Evolutionary conservation across 495 filamentous ascomycete genomes (phyloP).

Genomic region (Aspergillus panamensis): DNA sequence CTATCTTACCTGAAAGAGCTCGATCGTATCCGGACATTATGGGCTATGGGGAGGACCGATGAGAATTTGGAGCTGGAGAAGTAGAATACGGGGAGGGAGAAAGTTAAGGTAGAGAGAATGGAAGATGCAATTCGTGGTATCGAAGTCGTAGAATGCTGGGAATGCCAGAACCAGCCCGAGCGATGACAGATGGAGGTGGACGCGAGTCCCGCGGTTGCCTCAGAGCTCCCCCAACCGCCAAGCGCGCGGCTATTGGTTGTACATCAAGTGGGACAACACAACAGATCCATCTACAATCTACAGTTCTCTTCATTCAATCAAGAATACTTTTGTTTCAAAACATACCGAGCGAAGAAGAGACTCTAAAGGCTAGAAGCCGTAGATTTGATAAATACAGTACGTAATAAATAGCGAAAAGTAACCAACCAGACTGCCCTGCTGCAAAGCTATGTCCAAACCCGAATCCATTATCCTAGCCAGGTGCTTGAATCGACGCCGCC

Average conservation of each 20-base stretch:
- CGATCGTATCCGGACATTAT: conserved; percentile 92
- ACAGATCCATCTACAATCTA: background rate
- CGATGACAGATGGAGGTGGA: conserved; percentile 31
- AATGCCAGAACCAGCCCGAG: conserved; percentile 10
- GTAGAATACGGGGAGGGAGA: background rate
- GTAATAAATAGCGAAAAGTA: background rate
- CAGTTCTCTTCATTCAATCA: background rate
- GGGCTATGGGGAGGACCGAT: conserved; percentile 16
- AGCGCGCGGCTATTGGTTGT: conserved; percentile 24
- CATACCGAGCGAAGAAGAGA: background rate
- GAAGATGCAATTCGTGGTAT: conserved; percentile 22
- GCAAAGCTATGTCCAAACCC: background rate
- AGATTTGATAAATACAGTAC: background rate
- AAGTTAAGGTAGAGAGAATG: conserved; percentile 5
- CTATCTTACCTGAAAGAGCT: conserved; percentile 82
- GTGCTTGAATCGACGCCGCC: conserved; percentile 1
- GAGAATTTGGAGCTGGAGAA: conserved; percentile 4
- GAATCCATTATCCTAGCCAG: background rate
- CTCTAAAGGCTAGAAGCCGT: background rate
- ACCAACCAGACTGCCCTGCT: background rate
- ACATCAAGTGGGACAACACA: background rate
- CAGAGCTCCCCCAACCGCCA: conserved; percentile 27
- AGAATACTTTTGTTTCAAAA: background rate
- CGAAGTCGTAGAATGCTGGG: conserved; percentile 13
- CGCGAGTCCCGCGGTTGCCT: conserved; percentile 29